A percentile compares a stretch with the other conserved stretches of the same genome.
Evolutionary conservation across 108 stramenopile genomes (phyloP).

Genomic region (Aurantiochytrium sp.): DNA sequence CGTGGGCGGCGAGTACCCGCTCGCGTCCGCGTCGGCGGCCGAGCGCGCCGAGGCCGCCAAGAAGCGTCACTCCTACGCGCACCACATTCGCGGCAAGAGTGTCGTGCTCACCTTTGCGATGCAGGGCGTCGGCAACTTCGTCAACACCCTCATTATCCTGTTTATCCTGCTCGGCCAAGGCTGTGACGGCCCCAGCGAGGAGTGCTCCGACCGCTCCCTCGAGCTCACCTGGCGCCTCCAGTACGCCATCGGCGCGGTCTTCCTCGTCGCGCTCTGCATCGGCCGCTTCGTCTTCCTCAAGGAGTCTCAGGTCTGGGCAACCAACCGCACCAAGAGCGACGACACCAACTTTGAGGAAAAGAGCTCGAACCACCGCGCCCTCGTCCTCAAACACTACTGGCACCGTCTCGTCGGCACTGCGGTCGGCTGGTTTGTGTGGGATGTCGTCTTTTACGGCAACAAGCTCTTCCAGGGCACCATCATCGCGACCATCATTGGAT

Average conservation of each 20-base stretch:
- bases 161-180: constrained; percentile 23
- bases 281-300: neutral
- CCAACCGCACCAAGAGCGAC: neutral
- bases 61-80: neutral
- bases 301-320: neutral
- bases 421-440: constrained; percentile 61
- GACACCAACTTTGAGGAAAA: neutral
- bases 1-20: constrained; percentile 62
- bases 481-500: neutral
- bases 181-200: neutral
- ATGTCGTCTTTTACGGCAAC: constrained; percentile 60
- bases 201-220: constrained; percentile 25
- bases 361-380: neutral
- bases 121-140: constrained; percentile 51
- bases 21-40: constrained; percentile 49
- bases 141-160: neutral
- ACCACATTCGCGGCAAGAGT: constrained; percentile 21
- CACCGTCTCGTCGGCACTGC: constrained; percentile 52
- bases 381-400: neutral
- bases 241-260: constrained; percentile 10
- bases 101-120: constrained; percentile 55
- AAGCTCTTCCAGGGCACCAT: constrained; percentile 35
- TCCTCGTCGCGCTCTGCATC: neutral
- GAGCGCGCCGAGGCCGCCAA: neutral
- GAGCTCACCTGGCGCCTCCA: constrained; percentile 29